phyloP scores from a whole-genome alignment of 805 yeast genomes.

The Starmerella sp. region DNA sequence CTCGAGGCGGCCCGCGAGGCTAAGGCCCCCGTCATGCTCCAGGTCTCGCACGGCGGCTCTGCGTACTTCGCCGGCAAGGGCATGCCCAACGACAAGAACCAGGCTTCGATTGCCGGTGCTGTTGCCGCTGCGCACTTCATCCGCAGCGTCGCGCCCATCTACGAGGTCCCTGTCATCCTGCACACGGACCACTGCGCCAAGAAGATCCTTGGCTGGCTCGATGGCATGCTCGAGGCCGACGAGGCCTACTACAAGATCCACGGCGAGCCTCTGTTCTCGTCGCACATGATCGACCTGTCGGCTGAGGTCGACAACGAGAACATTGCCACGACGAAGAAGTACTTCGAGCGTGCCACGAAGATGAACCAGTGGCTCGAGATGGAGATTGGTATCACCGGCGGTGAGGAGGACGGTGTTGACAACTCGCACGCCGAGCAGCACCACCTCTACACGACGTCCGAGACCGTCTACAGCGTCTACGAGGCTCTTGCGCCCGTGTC shows the following conservation, averaged over 20 bases:
- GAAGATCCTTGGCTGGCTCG: constrained; percentile 96
- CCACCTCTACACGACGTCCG: constrained; percentile 79
- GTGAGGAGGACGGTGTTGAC: constrained; percentile 99
- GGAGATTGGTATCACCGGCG: constrained; percentile 99
- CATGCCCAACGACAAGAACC: constrained; percentile 83
- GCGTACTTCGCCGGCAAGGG: constrained; percentile 99
- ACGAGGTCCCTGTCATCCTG: constrained; percentile 91
- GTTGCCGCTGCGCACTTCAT: constrained; percentile 97
- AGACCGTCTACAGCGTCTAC: constrained; percentile 85
- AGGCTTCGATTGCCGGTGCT: constrained; percentile 88
- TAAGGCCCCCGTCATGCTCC: constrained; percentile 90
- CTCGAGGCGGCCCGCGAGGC: constrained; percentile 94
- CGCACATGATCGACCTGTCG: constrained; percentile 96
- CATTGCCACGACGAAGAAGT: constrained; percentile 86
- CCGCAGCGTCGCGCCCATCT: constrained; percentile 90
- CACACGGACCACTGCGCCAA: constrained; percentile 99
- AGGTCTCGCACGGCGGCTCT: constrained; percentile 98
- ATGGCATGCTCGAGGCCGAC: constrained; percentile 94
- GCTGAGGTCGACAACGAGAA: constrained; percentile 95
- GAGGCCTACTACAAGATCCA: constrained; percentile 76
- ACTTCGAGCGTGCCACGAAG: constrained; percentile 88
- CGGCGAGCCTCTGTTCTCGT: constrained; percentile 95
- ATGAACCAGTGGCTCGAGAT: constrained; percentile 97
- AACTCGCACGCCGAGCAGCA: constrained; percentile 76
- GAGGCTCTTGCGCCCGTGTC: constrained; percentile 81